Evolutionary conservation across 1,284 basidiomycete species (phyloP), one percentile per base, ranked within the genome.

Genomic region (Termitomyces sp.): DNA sequence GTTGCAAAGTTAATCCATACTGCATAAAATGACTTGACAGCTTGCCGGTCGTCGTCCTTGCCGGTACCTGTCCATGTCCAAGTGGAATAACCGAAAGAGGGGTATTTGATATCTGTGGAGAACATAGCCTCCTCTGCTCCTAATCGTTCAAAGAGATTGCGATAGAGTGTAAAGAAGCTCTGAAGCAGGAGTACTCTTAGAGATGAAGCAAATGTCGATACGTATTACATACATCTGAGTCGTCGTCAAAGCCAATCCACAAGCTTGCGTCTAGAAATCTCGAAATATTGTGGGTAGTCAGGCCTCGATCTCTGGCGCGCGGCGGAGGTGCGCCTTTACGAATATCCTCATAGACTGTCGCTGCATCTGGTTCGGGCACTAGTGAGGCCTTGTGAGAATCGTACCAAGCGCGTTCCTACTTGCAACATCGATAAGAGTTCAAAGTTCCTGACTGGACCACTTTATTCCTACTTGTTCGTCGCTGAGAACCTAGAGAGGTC

Each of bases 351-450:
- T 92, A 92, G 4, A 95, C 83, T 9, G 83, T 85, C 54, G 88
- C 80, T 19, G 83, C 88, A 67, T 95, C 93, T 40, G 90, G 86
- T 62, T 92, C 89, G 1, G 92, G 90, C 10, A 80, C 78, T 7
- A 94, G 77, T n/a, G 90, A 88, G 33, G 92, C 88, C 44, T 91
- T 83, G 69, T 98, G 95, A n/a, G 86, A 86, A 69, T 99, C 96
- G 69, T 99, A 99, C 92, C 95, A 99, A 41, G 96, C 94, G 59
- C 96, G 80, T 79, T 99, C 95, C 91, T 94, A 81, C 74, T 78
- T 75, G 66, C 64, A 59, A 57, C 28, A 61, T 61, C 47, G 62
- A 64, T 63, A 53, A 60, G 53, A 49, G 50, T 28, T 45, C 31
- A 50, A 47, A 7, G 33, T 41, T 41, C 24, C 13, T 3, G 19